Percentiles rank a stretch among this genome's conserved stretches.
Conservation (phyloP, 208 protist genomes). For the Phytomonas sp. region DNA sequence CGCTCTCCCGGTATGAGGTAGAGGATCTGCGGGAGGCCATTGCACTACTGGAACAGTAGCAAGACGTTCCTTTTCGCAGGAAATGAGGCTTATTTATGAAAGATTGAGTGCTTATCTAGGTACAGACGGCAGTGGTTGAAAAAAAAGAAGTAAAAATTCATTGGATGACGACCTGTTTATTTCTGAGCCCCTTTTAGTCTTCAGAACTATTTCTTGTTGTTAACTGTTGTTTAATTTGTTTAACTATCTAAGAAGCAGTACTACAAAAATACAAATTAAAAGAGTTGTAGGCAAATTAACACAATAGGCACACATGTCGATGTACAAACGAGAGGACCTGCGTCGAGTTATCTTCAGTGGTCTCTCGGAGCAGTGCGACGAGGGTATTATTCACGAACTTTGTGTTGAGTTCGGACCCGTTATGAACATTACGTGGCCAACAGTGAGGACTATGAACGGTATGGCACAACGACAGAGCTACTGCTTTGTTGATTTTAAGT, state of each 20-base stretch:
- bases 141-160: too few relatives aligned
- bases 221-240: conserved; percentile 6
- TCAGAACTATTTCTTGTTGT: neutral
- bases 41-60: conserved; percentile 15
- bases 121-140: too few relatives aligned
- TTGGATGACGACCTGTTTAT: neutral
- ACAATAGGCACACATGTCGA: conserved; percentile 27
- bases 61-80: neutral
- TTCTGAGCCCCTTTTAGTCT: neutral
- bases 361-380: conserved; percentile 70
- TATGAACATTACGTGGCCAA: conserved; percentile 59
- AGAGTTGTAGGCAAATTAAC: neutral
- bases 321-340: conserved; percentile 73
- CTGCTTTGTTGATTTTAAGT: conserved; percentile 73
- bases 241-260: neutral
- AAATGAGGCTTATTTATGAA: neutral
- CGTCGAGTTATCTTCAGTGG: conserved; percentile 64
- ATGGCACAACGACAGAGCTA: conserved; percentile 41
- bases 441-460: conserved; percentile 26
- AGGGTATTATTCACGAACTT: conserved; percentile 73
- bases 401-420: conserved; percentile 76
- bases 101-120: too few relatives aligned
- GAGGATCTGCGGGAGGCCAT: conserved; percentile 44
- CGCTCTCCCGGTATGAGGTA: conserved; percentile 59
- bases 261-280: conserved; percentile 8